A percentile compares a stretch with the other conserved stretches of the same genome.
Evolutionary conservation across 192 early-diverging fungal species (phyloP).

Genomic region (Lobulomyces angularis): DNA sequence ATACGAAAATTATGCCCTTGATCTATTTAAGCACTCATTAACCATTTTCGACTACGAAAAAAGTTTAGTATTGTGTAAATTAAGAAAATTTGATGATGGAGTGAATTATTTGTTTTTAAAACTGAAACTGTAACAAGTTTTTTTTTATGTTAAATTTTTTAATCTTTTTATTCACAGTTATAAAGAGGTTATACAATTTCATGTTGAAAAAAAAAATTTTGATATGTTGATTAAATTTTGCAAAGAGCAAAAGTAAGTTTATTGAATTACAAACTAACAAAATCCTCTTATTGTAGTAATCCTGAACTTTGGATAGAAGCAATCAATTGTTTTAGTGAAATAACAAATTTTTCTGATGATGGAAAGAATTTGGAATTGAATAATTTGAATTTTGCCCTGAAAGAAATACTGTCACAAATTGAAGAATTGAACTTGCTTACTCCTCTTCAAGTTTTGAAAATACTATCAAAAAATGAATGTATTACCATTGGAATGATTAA

Average conservation of each 20-base stretch:
- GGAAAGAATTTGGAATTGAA: conserved; percentile 7
- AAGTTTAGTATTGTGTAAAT: conserved; percentile 63
- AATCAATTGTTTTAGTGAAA: conserved; percentile 29
- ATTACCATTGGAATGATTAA: conserved; percentile 81
- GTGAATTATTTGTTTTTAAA: conserved; percentile 81
- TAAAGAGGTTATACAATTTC: conserved; percentile 29
- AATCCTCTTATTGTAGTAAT: conserved; percentile 21
- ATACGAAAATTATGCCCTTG: conserved; percentile 49
- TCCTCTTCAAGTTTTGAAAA: conserved; percentile 80
- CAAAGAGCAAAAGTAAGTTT: conserved; percentile 32
- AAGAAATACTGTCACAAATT: conserved; percentile 38
- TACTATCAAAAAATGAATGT: conserved; percentile 60
- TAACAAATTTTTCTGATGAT: no score
- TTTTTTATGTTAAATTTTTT: background rate
- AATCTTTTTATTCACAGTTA: conserved; percentile 11
- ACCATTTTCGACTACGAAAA: background rate
- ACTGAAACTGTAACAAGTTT: conserved; percentile 43
- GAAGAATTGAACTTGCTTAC: conserved; percentile 75
- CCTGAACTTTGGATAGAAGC: conserved; percentile 31
- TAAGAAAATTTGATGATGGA: conserved; percentile 71
- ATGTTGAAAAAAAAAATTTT: conserved; percentile 29
- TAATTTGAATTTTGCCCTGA: conserved; percentile 8
- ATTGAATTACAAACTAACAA: conserved; percentile 48
- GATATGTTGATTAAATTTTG: conserved; percentile 24
- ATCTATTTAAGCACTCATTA: conserved; percentile 49